These are phyloP conservation scores for Asterophora lycoperdoides DNA, from an alignment of 768 basidiomycete genomes.

Conservation along the genomic window DNA sequence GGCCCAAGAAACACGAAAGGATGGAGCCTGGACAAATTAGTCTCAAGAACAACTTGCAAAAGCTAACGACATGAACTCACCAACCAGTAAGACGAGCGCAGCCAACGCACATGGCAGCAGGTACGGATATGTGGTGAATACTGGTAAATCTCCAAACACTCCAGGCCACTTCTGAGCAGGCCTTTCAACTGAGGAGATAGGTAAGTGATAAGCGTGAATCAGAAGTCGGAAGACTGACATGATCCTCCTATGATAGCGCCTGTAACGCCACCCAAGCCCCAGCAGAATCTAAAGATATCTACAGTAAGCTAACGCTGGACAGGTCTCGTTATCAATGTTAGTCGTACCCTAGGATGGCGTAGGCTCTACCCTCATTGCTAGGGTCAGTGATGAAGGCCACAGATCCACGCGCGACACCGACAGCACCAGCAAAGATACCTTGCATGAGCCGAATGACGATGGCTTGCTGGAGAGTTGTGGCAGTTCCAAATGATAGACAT, in stretches of 20 bases:
- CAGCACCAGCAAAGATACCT: slow-evolving; percentile 89
- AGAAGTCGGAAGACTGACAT: slow-evolving; percentile 47
- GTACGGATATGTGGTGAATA: slow-evolving; percentile 85
- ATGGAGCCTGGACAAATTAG: slow-evolving; percentile 58
- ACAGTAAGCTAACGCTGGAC: slow-evolving; percentile 1
- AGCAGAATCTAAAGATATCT: slow-evolving; percentile 62
- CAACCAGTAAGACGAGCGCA: slow-evolving; percentile 66
- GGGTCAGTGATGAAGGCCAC: slow-evolving; percentile 85
- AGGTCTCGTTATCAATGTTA: not conserved
- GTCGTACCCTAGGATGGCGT: slow-evolving; percentile 81
- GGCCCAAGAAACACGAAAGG: slow-evolving; percentile 83
- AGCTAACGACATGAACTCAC: slow-evolving; percentile 33
- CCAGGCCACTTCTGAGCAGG: slow-evolving; percentile 86
- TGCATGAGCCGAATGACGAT: slow-evolving; percentile 81
- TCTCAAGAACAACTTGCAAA: slow-evolving; percentile 5
- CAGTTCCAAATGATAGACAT: slow-evolving; percentile 74
- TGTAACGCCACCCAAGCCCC: slow-evolving; percentile 95
- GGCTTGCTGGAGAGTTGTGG: slow-evolving; percentile 72
- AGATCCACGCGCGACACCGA: slow-evolving; percentile 90
- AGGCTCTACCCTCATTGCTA: slow-evolving; percentile 91
- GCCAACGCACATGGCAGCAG: slow-evolving; percentile 83
- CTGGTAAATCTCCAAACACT: slow-evolving; percentile 55
- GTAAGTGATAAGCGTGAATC: slow-evolving; percentile 1
- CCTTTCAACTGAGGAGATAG: slow-evolving; percentile 57
- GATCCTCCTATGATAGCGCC: slow-evolving; percentile 84